Evolutionary conservation across 208 protist genomes (phyloP).

Genomic region (Leishmania martiniquensis): DNA sequence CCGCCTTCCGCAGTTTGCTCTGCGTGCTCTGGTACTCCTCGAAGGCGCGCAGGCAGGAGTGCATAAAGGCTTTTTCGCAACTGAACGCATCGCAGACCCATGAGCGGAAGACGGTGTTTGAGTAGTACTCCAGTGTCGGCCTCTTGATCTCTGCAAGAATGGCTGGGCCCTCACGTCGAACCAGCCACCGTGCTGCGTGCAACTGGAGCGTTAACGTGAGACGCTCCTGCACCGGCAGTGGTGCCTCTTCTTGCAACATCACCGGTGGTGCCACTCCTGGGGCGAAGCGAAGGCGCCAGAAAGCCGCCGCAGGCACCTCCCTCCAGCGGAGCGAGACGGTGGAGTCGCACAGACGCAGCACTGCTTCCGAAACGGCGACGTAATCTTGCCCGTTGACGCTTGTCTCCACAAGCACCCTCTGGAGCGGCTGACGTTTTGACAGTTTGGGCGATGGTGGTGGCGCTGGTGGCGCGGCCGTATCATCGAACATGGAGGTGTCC

Average conservation of each 20-base stretch:
- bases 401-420: conserved; percentile 63
- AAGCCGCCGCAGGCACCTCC: conserved; percentile 8
- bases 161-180: conserved; percentile 14
- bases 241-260: neutral
- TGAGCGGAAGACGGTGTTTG: conserved; percentile 45
- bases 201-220: conserved; percentile 41
- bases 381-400: conserved; percentile 82
- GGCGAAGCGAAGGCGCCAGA: conserved; percentile 29
- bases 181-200: conserved; percentile 50
- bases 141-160: conserved; percentile 8
- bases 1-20: conserved; percentile 42
- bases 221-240: conserved; percentile 27
- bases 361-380: conserved; percentile 32
- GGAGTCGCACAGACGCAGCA: conserved; percentile 19
- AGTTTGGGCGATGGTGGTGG: neutral
- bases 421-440: neutral
- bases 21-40: conserved; percentile 62
- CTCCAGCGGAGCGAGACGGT: conserved; percentile 40
- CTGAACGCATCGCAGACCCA: conserved; percentile 58
- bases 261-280: neutral
- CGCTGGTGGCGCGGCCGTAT: neutral
- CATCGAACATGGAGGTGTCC: neutral
- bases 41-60: conserved; percentile 47
- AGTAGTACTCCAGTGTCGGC: conserved; percentile 12
- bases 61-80: conserved; percentile 61